These are phyloP conservation scores for Theobroma grandiflorum DNA, from an alignment of 441 rosid genomes.

Conservation along the genomic window DNA sequence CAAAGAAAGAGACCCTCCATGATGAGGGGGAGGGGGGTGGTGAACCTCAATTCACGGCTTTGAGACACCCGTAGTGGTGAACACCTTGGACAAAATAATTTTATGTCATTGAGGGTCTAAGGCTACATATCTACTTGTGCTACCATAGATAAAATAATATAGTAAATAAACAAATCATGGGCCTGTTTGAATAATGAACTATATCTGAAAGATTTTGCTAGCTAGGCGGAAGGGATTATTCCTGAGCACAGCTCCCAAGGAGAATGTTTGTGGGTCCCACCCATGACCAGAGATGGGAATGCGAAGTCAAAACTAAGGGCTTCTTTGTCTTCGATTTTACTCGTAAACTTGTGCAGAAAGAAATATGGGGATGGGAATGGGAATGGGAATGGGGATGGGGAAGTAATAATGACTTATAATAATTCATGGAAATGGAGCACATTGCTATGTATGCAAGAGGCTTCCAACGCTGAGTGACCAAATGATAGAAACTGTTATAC, in stretches of 20 bases:
- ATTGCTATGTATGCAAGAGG: background rate
- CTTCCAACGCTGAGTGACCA: background rate
- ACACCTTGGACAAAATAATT: conserved; percentile 13
- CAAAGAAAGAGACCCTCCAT: conserved; percentile 31
- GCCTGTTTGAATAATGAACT: too few species aligned
- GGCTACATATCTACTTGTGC: background rate
- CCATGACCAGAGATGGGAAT: background rate
- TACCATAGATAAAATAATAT: background rate
- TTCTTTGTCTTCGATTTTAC: background rate
- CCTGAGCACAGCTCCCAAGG: background rate
- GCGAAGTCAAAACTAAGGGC: background rate
- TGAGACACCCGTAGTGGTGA: background rate
- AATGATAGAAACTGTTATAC: background rate
- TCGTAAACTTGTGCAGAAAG: background rate
- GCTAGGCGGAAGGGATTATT: conserved; percentile 13
- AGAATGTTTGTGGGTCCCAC: conserved; percentile 32
- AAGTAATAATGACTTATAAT: background rate
- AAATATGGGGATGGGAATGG: background rate
- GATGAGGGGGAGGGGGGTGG: background rate
- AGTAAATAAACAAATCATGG: background rate
- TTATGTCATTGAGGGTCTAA: background rate
- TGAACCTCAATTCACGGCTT: conserved; percentile 32
- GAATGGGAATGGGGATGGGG: background rate
- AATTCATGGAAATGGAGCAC: background rate
- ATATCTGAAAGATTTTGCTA: conserved; percentile 1